Conservation (phyloP, 2,329 filamentous ascomycete genomes). For the Phyllosticta ampelicida region DNA sequence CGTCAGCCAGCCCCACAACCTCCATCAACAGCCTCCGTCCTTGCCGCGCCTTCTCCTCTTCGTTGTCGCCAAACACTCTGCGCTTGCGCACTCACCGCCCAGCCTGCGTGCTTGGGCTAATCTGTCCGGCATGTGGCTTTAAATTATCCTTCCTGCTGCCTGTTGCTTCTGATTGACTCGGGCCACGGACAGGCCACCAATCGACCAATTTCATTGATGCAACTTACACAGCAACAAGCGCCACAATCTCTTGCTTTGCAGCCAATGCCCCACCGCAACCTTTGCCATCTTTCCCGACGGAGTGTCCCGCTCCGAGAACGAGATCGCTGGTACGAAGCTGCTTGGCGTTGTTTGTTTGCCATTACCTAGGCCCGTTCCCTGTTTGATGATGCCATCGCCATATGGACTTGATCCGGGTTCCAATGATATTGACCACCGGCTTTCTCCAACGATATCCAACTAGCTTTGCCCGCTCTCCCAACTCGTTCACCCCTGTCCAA, state of each 20-base stretch:
- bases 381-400: neutral
- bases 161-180: neutral
- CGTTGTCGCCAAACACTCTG: neutral
- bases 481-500: neutral
- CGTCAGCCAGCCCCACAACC: neutral
- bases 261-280: neutral
- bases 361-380: neutral
- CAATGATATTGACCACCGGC: neutral
- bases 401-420: neutral
- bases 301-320: neutral
- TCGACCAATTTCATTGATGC: neutral
- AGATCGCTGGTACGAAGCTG: neutral
- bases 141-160: neutral
- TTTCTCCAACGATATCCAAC: neutral
- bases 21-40: neutral
- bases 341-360: neutral
- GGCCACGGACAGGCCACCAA: neutral
- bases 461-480: neutral
- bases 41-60: neutral
- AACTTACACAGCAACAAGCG: neutral
- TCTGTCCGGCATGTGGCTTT: neutral
- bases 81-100: neutral
- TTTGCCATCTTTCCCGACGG: neutral
- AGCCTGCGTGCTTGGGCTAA: neutral
- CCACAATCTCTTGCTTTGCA: neutral